Evolutionary conservation across 108 stramenopile genomes (phyloP), one percentile per base, ranked within the genome.

Genomic region (Schizochytrium sp.): DNA sequence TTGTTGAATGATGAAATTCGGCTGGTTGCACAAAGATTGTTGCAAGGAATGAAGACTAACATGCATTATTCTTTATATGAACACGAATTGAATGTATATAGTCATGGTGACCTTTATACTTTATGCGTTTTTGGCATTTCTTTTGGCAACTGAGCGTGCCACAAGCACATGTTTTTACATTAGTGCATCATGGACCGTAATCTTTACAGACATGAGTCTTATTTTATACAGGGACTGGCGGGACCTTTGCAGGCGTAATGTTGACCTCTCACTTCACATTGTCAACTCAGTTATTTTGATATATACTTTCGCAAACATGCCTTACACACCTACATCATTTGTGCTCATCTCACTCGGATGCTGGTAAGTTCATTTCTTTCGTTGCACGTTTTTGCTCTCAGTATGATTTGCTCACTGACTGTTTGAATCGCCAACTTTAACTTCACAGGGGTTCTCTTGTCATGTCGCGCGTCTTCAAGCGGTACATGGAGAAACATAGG

Each of bases 121-220:
- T 42, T 83, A 83, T 40, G 76, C 28, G 2, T 55, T 83, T 38
- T 28, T 83, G 47, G 76, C 76, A 3, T 83, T 83, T 55, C 40
- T 83, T 47, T 53, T 83, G 38, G 76, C 76, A n/a, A 83, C 76
- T 47, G 76, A 83, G 47, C 76, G 76, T 5, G 76, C 76, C 8
- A 83, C 76, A 40, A 83, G 76, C 53, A 83, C 76, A 13, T 49
- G 47, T 38, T 83, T 83, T 28, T 83, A 83, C 53, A 83, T 83
- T n/a, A 83, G 76, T 28, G 76, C 76, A 8, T 83, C 76, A 53
- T 83, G 76, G 76, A 83, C 76, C 15, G 53, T 83, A 13, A 83
- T 83, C 0, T 83, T 83, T 83, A 83, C 53, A 83, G 76, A 83
- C 47, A 83, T 83, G 76, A 47, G 76, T 53, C 5, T 83, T 47